Evolutionary conservation across 108 stramenopile genomes (phyloP).

Genomic region (Fragilaria crotonensis): DNA sequence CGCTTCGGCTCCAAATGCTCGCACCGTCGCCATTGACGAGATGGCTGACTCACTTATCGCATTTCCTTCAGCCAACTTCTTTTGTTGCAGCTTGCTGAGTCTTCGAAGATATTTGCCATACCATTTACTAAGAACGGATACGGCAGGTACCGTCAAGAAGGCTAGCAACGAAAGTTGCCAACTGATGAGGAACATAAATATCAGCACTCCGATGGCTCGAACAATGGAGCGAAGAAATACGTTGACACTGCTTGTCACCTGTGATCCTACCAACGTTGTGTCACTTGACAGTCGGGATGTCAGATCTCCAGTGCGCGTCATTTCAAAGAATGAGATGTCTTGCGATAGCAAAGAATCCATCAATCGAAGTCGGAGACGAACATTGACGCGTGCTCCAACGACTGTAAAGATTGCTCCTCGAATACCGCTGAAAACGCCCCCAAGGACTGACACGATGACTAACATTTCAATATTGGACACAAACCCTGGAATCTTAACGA

Average conservation of each 20-base stretch:
- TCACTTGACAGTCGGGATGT: constrained; percentile 72
- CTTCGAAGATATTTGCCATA: constrained; percentile 67
- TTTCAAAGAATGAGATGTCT: constrained; percentile 84
- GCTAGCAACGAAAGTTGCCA: constrained; percentile 75
- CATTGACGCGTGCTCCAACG: constrained; percentile 65
- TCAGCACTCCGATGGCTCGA: constrained; percentile 68
- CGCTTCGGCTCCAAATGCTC: constrained; percentile 64
- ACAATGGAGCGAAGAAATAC: constrained; percentile 61
- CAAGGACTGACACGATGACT: constrained; percentile 32
- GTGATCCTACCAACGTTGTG: constrained; percentile 75
- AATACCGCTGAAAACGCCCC: constrained; percentile 64
- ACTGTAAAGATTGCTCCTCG: constrained; percentile 65
- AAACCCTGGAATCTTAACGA: constrained; percentile 41
- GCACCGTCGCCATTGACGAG: constrained; percentile 67
- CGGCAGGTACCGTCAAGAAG: constrained; percentile 72
- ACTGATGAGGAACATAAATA: constrained; percentile 71
- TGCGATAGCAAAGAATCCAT: constrained; percentile 64
- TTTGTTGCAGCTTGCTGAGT: constrained; percentile 72
- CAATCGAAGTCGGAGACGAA: constrained; percentile 50
- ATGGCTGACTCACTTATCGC: constrained; percentile 66
- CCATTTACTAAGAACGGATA: constrained; percentile 62
- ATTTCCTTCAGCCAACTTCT: constrained; percentile 72
- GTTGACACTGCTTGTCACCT: constrained; percentile 82
- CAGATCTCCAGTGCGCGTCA: constrained; percentile 74
- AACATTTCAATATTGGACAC: constrained; percentile 34